Percentiles rank a stretch among this genome's conserved stretches.
phyloP scores from a whole-genome alignment of 306 rosid species.

The Acacia crassicarpa region DNA sequence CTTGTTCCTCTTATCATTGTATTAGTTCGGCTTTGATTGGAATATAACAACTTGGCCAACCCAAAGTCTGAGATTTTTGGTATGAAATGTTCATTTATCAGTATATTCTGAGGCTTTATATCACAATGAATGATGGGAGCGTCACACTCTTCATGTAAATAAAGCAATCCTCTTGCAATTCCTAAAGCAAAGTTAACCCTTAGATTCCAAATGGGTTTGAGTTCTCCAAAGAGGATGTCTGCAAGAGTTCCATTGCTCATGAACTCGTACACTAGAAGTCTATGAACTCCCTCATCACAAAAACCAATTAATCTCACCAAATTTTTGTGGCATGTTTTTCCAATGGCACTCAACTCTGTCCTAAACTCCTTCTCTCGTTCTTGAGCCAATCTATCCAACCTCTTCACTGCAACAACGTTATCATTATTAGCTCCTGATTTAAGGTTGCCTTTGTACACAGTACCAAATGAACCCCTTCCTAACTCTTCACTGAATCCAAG shows the following conservation, averaged over 20 bases:
- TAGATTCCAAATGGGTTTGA: constrained; percentile 39
- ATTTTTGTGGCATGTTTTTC: constrained; percentile 47
- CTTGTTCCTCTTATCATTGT: constrained; percentile 49
- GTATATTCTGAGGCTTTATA: constrained; percentile 49
- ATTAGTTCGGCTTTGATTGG: constrained; percentile 37
- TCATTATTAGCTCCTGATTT: not conserved
- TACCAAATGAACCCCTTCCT: constrained; percentile 52
- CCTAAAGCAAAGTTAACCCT: constrained; percentile 43
- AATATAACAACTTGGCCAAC: constrained; percentile 43
- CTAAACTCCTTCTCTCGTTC: constrained; percentile 46
- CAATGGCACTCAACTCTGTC: constrained; percentile 43
- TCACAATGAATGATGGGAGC: constrained; percentile 50
- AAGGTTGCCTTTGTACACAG: constrained; percentile 46
- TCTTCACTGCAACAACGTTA: constrained; percentile 39
- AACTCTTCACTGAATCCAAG: constrained; percentile 31
- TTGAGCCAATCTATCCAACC: constrained; percentile 42
- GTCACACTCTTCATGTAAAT: constrained; percentile 52
- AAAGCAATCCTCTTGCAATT: constrained; percentile 45
- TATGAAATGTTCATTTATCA: constrained; percentile 31
- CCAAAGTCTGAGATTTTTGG: constrained; percentile 48
- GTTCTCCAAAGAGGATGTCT: constrained; percentile 30
- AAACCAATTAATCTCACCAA: constrained; percentile 47
- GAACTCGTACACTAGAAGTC: constrained; percentile 42
- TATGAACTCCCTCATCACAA: constrained; percentile 46
- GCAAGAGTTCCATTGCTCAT: constrained; percentile 45